Conservation (phyloP, 2,329 filamentous ascomycete species). For the Fonsecaea pugnacius region DNA sequence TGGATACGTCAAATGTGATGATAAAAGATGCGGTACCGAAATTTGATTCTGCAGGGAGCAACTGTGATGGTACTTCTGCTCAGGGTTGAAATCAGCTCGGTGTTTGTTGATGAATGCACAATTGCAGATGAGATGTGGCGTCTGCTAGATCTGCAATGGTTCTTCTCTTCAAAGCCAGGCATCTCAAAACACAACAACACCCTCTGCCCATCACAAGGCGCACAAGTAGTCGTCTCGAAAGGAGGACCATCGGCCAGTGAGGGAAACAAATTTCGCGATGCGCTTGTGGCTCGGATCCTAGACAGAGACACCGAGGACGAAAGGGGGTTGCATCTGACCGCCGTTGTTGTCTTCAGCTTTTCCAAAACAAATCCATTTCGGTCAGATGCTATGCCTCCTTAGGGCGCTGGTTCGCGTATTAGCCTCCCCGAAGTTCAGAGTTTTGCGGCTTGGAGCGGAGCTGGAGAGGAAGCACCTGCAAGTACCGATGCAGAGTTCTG, state of each 20-base stretch:
- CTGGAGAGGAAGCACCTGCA: background rate
- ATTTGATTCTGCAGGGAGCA: slow-evolving; percentile 7
- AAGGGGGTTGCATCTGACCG: slow-evolving; percentile 17
- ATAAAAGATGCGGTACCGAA: slow-evolving; percentile 8
- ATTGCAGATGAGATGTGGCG: slow-evolving; percentile 9
- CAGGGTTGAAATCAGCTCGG: background rate
- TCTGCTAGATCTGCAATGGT: slow-evolving; percentile 26
- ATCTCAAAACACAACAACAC: background rate
- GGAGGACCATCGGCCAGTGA: background rate
- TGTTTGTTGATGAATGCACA: background rate
- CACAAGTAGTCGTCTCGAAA: background rate
- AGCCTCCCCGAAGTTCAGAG: background rate
- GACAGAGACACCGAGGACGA: background rate
- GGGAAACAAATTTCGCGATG: slow-evolving; percentile 11
- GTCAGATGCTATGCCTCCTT: background rate
- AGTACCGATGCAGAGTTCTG: background rate
- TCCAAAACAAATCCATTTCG: background rate
- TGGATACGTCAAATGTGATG: background rate
- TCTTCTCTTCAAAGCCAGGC: slow-evolving; percentile 4
- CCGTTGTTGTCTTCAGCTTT: slow-evolving; percentile 1
- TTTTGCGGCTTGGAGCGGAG: background rate
- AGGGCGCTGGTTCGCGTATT: background rate
- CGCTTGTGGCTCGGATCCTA: slow-evolving; percentile 7
- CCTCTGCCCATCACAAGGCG: background rate
- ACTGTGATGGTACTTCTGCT: background rate